Base-by-base conservation (phyloP, 441 rosid species). In the Populus tomentosa region DNA sequence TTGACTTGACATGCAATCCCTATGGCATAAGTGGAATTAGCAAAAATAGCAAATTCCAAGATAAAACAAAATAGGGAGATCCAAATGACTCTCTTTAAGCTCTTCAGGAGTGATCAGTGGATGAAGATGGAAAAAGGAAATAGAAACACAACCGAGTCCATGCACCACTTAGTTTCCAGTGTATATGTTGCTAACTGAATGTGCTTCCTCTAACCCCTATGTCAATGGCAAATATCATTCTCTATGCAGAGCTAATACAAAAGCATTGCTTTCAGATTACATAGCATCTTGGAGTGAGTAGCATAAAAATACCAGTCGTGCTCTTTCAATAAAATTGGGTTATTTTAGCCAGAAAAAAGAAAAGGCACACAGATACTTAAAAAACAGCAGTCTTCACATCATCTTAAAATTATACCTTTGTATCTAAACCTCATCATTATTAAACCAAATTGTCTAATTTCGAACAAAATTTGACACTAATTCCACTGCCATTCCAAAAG, bases 1-100 rank as follows among this genome's bases (percentile, higher is more conserved):
- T 84, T 94, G 97, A 87, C 98, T 92, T 59, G 98, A 83, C 97
- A 94, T 83, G 87, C 97, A 94, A 83, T 94, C 98, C 98, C 98
- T 94, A 85, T 77, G 72, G 35, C 10, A 67, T 21, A 69, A 16
- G 11, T 9, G 21, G 32, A 50, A 18, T 33, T 20, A 13, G 21
- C 65, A 61, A 13, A 70, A 50, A 46, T 50, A 33, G 26, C 18
- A 26, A 50, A 66, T 10, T 21, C 50, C 10, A 56, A 18, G 59
- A 56, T 67, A 32, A 13, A 18, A 32, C n/a, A 2, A 63, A 11
- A 14, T 6, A 28, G 30, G 20, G 59, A 66, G 46, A 56, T 23
- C 53, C 21, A 65, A 71, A 38, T 0, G 21, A 33, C 30, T 24
- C 13, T 28, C 24, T 28, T 26, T 18, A 61, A 67, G 46, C 26